Base-by-base conservation (phyloP, 2,329 filamentous ascomycete species). In the Ascochyta rabiei region DNA sequence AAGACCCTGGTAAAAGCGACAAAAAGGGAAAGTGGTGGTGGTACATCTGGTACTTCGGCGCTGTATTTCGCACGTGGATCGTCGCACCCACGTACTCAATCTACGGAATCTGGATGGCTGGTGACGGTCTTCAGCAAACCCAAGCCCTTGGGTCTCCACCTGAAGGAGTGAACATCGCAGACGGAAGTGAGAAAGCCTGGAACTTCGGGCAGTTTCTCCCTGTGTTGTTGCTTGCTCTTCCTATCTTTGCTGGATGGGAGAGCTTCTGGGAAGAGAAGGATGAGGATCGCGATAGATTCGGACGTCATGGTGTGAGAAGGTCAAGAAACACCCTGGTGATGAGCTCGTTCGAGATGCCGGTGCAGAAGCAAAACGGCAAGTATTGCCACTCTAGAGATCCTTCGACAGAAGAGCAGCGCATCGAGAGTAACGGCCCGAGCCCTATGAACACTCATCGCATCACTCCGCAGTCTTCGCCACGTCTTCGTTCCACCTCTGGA, bases 211-310 rank as follows among this genome's bases (percentile, higher is more conserved):
- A 71, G 35, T 72, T 72, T 28, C 48, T 72, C 7, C 68, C 68
- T 0, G 60, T 71, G 5, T 43, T 72, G 12, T 33, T 72, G n/a
- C 56, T 72, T 15, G 69, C 65, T 13, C 44, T 72, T 35, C 69
- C 69, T 2, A 18, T 71, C 2, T 71, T 72, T 40, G 69, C 68
- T 12, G 69, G 68, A 6, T 71, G 69, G 69, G 69, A 72, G 48
- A 69, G 63, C 48, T 60, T 61, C 46, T 61, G 59, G 64, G 67
- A 70, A 40, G 66, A 69, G 40, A 64, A 69, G 30, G 67, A 70
- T 13, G 52, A 62, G 40, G 61, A 67, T 39, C 55, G 62, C 3
- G 59, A 64, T 9, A 66, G 63, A 4, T 68, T 64, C 49, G 57
- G 59, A 9, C 38, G 50, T 3, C 38, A 40, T 24, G 38, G 33